These are phyloP conservation scores for Nigrograna mackinnonii DNA, from an alignment of 2,329 filamentous ascomycete genomes.

Conservation along the genomic window DNA sequence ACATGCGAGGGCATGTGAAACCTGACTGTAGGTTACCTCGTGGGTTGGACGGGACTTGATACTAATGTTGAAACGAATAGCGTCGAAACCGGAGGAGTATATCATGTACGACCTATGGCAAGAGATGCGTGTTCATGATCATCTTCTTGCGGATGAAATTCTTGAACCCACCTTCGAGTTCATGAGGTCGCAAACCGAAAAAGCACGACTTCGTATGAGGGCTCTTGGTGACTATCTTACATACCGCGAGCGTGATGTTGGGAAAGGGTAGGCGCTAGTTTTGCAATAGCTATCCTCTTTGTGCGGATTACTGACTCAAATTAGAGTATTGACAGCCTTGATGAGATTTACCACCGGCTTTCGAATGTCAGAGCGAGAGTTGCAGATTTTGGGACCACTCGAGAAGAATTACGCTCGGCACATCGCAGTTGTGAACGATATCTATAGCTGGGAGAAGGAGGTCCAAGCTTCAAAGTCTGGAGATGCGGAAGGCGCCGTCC, in stretches of 20 bases:
- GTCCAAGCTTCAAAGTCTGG: conserved; percentile 9
- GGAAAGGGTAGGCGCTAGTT: conserved; percentile 36
- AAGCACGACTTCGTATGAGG: conserved; percentile 17
- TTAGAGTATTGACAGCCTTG: conserved; percentile 39
- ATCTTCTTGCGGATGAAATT: conserved; percentile 40
- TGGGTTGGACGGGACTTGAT: no score
- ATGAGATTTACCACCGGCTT: conserved; percentile 45
- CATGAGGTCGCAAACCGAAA: conserved; percentile 46
- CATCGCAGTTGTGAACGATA: conserved; percentile 48
- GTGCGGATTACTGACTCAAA: not conserved
- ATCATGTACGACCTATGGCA: conserved; percentile 47
- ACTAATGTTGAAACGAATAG: no score
- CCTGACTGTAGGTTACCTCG: no score
- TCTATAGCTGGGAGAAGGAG: conserved; percentile 48
- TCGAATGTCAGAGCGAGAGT: conserved; percentile 27
- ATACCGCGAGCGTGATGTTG: conserved; percentile 44
- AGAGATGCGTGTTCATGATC: conserved; percentile 42
- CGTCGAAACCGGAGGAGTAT: conserved; percentile 37
- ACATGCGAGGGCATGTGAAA: conserved; percentile 31
- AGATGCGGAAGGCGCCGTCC: conserved; percentile 26
- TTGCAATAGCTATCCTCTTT: not conserved
- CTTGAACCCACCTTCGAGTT: conserved; percentile 44
- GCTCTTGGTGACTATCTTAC: conserved; percentile 37
- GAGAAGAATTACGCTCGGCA: conserved; percentile 44
- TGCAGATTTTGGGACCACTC: conserved; percentile 19